Conservation (phyloP, 768 basidiomycete species). For the Lentinula lateritia region DNA sequence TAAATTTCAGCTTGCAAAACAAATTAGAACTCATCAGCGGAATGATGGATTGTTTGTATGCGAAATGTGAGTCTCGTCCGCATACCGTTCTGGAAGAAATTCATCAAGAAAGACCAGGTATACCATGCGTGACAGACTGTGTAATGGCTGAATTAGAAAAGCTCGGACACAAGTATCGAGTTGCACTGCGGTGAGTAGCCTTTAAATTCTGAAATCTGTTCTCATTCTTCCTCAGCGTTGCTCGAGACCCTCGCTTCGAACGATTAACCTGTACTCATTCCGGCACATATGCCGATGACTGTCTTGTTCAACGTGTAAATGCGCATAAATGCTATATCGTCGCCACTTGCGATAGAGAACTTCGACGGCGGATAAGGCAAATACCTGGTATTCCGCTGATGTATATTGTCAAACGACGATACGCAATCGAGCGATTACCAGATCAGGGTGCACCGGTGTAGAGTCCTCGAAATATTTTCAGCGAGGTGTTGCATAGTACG, state of each 20-base stretch:
- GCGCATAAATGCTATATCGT: constrained; percentile 96
- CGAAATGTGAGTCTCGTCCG: constrained; percentile 64
- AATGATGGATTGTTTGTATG: constrained; percentile 99
- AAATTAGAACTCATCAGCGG: constrained; percentile 91
- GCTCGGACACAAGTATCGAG: constrained; percentile 89
- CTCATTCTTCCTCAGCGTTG: constrained; percentile 53
- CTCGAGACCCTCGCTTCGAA: constrained; percentile 96
- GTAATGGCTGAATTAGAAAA: constrained; percentile 99
- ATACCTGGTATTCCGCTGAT: constrained; percentile 92
- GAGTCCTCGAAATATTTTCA: background rate
- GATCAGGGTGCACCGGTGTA: constrained; percentile 84
- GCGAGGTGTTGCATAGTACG: background rate
- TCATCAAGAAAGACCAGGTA: constrained; percentile 48
- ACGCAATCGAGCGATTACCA: constrained; percentile 92
- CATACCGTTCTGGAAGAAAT: constrained; percentile 2
- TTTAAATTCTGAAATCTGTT: constrained; percentile 6
- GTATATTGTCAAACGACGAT: constrained; percentile 91
- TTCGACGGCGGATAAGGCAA: constrained; percentile 88
- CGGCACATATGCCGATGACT: constrained; percentile 99
- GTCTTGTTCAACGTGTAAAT: constrained; percentile 91
- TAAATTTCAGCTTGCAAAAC: constrained; percentile 98
- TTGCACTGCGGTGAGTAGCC: constrained; percentile 77
- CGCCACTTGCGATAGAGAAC: constrained; percentile 94
- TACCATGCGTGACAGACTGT: constrained; percentile 98
- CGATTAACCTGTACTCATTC: constrained; percentile 86